These are phyloP conservation scores for Podila horticola DNA, from an alignment of 192 early-diverging fungal species.

Conservation along the genomic window DNA sequence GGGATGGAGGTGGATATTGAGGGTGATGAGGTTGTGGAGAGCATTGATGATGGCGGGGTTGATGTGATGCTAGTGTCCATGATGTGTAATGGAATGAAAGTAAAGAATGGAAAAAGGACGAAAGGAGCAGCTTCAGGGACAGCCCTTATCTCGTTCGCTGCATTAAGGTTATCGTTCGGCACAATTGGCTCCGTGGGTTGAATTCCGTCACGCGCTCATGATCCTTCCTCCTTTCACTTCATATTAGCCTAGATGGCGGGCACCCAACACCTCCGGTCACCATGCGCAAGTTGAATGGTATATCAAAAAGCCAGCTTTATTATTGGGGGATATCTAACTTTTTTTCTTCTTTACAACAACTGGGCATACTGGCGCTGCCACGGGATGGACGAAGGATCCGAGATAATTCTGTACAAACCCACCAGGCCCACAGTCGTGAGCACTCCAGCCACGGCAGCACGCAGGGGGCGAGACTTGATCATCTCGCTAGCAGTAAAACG, in stretches of 20 bases:
- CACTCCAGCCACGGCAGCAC: slow-evolving; percentile 15
- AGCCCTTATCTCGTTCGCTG: too few relatives aligned
- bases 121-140: too few relatives aligned
- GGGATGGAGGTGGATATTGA: not conserved
- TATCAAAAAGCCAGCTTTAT: not conserved
- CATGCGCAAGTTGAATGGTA: not conserved
- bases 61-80: too few relatives aligned
- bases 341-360: not conserved
- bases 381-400: not conserved
- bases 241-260: too few relatives aligned
- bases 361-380: not conserved
- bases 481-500: slow-evolving; percentile 14
- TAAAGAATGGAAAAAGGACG: too few relatives aligned
- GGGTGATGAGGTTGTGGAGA: not conserved
- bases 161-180: too few relatives aligned
- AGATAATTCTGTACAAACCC: slow-evolving; percentile 24
- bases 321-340: not conserved
- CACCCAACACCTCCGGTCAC: too few relatives aligned
- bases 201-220: too few relatives aligned
- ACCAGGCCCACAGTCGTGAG: slow-evolving; percentile 16
- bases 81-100: too few relatives aligned
- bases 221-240: too few relatives aligned
- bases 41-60: too few relatives aligned
- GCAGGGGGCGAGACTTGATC: not conserved
- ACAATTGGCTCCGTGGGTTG: too few relatives aligned